Evolutionary conservation across 129 eudicot genomes (phyloP), one percentile per base, ranked within the genome.

Genomic region (Lactuca saligna): DNA sequence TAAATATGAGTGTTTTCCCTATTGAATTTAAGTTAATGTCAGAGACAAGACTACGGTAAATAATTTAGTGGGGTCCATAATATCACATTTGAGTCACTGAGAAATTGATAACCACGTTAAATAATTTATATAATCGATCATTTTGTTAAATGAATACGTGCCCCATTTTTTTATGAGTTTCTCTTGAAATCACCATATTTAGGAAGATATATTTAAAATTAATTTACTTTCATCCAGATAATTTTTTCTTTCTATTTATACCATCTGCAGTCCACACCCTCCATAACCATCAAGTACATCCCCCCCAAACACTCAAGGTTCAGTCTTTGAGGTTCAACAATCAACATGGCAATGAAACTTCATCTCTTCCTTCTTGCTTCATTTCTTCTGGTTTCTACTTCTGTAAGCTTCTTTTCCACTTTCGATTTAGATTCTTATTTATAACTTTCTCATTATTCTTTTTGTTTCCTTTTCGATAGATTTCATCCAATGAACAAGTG

Each of bases 341-440:
- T 25, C 46, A 64, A 54, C 42, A 72, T 72, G 75, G 78, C 74
- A 3, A 51, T 79, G 54, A 79, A 72, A 41, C 65, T 65, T 66
- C 68, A 37, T 51, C 69, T 66, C 75, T 41, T 79, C 70, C 66
- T 72, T 55, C 68, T 79, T 25, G 55, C 57, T 62, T 79, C 75
- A 12, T 54, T 42, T 46, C 75, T 79, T 48, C 75, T 79, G 11
- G 51, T 72, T 41, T 14, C 82, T 54, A 66, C 66, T 50, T 49
- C 75, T 29, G 82, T 79, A 72, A 79, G 79, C 62, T 48, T 20
- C 39, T 61, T 37, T 16, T 1, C 54, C 53, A 61, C 35, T 68
- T 55, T 46, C 51, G 29, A 54, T 34, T 63, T 60, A 56, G 33
- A 7, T 29, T 53, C 5, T 15, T 14, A 12, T 42, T 39, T 25